phyloP scores from a whole-genome alignment of 1,139 yeast genomes.

The Protomyces lactucae-debilis region DNA sequence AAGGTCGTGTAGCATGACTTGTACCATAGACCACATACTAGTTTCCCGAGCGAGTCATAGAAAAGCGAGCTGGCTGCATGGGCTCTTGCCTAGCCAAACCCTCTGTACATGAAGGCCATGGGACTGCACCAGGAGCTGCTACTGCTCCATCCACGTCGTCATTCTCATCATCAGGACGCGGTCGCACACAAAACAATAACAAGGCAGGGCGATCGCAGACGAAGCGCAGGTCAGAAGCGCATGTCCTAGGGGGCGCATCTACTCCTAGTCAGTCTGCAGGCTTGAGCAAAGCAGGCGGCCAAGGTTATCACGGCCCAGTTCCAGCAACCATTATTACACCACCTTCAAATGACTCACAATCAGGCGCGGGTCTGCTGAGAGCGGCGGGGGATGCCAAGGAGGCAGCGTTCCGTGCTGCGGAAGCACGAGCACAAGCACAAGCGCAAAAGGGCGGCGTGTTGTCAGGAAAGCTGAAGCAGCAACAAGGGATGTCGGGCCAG shows the following conservation, averaged over 20 bases:
- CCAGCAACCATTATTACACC: background rate
- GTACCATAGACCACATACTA: background rate
- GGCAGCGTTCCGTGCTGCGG: background rate
- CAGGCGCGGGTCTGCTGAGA: background rate
- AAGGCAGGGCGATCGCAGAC: background rate
- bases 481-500: background rate
- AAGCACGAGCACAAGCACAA: background rate
- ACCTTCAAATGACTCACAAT: background rate
- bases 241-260: background rate
- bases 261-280: background rate
- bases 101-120: background rate
- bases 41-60: too few species aligned
- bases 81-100: background rate
- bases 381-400: background rate
- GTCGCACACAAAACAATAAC: background rate
- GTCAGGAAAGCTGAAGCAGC: background rate
- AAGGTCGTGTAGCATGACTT: conserved; percentile 9
- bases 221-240: background rate
- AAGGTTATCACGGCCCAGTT: background rate
- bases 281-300: background rate
- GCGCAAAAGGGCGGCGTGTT: background rate
- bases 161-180: background rate
- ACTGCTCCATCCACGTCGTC: too few species aligned
- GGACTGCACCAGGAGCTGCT: background rate
- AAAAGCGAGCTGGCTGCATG: background rate